Conservation (phyloP, 1,284 basidiomycete genomes). For the Singerocomus rubriflavus region DNA sequence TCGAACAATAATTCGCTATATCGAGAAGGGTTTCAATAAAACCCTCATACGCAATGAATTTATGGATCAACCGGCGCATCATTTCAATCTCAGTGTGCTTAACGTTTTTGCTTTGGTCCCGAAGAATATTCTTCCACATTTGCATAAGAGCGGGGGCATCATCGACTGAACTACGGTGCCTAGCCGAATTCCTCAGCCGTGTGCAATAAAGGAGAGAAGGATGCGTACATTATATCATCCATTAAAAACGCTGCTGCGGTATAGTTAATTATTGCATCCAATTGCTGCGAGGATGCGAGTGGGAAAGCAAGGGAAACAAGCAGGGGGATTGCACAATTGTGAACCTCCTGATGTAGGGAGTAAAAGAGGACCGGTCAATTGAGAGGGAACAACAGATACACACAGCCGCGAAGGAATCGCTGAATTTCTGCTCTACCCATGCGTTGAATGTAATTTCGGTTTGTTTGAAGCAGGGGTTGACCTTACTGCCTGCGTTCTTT, state of each 20-base stretch:
- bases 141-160: not conserved
- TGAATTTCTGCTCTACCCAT: slow-evolving; percentile 17
- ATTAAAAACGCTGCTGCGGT: slow-evolving; percentile 3
- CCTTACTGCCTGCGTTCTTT: slow-evolving; percentile 17
- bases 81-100: not conserved
- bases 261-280: slow-evolving; percentile 19
- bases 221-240: not conserved
- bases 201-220: slow-evolving; percentile 15
- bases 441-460: slow-evolving; percentile 11
- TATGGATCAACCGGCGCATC: not conserved
- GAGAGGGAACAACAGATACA: not conserved
- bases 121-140: not conserved
- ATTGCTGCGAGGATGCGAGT: slow-evolving; percentile 13
- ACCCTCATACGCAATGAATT: not conserved
- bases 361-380: not conserved
- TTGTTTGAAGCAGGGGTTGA: slow-evolving; percentile 20
- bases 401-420: slow-evolving; percentile 13
- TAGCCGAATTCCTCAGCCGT: not conserved
- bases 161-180: not conserved
- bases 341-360: slow-evolving; percentile 12
- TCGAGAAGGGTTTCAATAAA: not conserved
- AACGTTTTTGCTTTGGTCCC: too few species aligned
- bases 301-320: slow-evolving; percentile 12
- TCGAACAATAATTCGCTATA: not conserved
- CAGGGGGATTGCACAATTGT: slow-evolving; percentile 4